Base-by-base conservation (phyloP, 164 flowering plant genomes). In the Stephania cephalantha region DNA sequence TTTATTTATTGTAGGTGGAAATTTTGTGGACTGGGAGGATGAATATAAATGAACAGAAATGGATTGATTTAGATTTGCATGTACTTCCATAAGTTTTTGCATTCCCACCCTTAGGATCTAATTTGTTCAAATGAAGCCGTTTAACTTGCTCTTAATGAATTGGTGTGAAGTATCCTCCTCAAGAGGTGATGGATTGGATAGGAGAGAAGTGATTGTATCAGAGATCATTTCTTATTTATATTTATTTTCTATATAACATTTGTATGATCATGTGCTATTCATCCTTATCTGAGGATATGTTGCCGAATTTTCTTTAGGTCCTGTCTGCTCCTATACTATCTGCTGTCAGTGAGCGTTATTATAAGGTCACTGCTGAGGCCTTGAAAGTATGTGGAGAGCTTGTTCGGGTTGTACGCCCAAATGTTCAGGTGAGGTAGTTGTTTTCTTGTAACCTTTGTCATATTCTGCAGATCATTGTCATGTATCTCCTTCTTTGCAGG, bases 301-400 rank as follows among this genome's bases (percentile, higher is more conserved):
- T n/a, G 46, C 55, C 67, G 50, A 29, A 78, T 48, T 74, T 73
- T 10, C 69, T 80, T 18, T 83, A 96, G 99, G 97, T 88, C 46
- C 87, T 96, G 77, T 90, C 93, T 70, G 79, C 83, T 83, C 97
- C 98, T 73, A 84, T 96, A 78, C 81, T 96, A 80, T 86, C 95
- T 81, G 94, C 98, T 85, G 94, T 92, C 75, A 87, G 94, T 79
- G 99, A 96, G 85, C 90, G 99, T 13, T 96, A 94, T 78, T 96
- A 96, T 87, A 96, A 96, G 83, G 99, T 96, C 73, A 94, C 97
- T 31, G 97, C 99, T 71, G 99, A 96, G 82, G 99, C 99, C 58
- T 84, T 96, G 77, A 87, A 97, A 84, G 97, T 93, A 42, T 96
- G 98, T 80, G 97, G 99, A 22, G 96, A 92, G 82, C 95, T 96